phyloP scores from a whole-genome alignment of 208 protist genomes.

The Entamoeba moshkovskii region DNA sequence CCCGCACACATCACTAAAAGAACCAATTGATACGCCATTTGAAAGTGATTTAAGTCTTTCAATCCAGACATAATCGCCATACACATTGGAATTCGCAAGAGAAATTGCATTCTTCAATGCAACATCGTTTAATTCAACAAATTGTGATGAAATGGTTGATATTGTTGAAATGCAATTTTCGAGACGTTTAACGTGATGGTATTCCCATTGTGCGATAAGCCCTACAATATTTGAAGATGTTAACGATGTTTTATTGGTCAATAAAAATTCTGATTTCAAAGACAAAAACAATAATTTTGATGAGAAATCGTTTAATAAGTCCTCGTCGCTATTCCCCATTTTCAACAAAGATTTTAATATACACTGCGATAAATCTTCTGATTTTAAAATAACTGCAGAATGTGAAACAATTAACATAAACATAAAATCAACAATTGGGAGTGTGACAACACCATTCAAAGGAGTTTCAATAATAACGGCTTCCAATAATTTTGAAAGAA shows the following conservation, averaged over 20 bases:
- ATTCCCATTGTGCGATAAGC: neutral
- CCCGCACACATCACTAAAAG: neutral
- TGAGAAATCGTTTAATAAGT: neutral
- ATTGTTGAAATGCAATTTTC: neutral
- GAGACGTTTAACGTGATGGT: neutral
- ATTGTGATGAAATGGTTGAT: too few species aligned
- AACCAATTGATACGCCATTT: neutral
- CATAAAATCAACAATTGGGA: neutral
- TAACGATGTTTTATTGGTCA: neutral
- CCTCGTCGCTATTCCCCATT: neutral
- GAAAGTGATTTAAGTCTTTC: neutral
- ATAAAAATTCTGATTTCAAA: neutral
- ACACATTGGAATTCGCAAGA: too few species aligned
- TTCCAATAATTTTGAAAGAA: neutral
- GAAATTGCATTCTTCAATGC: too few species aligned
- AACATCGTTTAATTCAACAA: too few species aligned
- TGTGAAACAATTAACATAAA: neutral
- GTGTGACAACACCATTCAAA: neutral
- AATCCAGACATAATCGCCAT: too few species aligned
- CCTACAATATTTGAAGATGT: neutral
- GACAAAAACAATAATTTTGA: neutral
- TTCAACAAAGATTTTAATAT: neutral
- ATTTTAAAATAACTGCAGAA: neutral
- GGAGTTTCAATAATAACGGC: neutral
- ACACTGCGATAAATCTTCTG: neutral